Evolutionary conservation across 2,329 filamentous ascomycete genomes (phyloP).

Genomic region (Myriangium duriaei): DNA sequence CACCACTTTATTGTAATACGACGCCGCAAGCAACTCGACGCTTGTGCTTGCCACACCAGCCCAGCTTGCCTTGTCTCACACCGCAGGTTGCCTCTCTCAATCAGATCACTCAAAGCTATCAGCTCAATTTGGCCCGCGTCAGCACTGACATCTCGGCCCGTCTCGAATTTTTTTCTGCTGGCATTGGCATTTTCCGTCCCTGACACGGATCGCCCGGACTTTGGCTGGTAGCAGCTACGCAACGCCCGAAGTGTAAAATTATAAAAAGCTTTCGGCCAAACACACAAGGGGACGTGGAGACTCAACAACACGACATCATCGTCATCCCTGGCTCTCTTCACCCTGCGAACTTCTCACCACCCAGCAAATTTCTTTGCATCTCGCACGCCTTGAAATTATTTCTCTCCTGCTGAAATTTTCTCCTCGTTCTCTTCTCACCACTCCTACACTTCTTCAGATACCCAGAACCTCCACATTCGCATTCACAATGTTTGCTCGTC

Average conservation of each 20-base stretch:
- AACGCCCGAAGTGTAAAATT: neutral
- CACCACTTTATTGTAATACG: neutral
- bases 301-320: neutral
- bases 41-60: too few species aligned
- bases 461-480: neutral
- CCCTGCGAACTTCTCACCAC: neutral
- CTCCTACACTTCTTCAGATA: neutral
- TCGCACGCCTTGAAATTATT: neutral
- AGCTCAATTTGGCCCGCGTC: neutral
- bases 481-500: constrained; percentile 8
- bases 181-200: neutral
- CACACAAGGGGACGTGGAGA: too few species aligned
- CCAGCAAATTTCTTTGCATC: neutral
- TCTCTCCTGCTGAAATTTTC: neutral
- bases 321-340: neutral
- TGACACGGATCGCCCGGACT: neutral
- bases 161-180: neutral
- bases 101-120: too few species aligned
- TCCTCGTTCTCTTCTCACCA: neutral
- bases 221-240: neutral
- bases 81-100: neutral
- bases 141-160: neutral
- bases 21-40: too few species aligned
- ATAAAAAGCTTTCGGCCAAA: neutral
- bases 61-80: neutral